Conservation (phyloP, 148 eudicot species). For the Rhododendron williamsianum region DNA sequence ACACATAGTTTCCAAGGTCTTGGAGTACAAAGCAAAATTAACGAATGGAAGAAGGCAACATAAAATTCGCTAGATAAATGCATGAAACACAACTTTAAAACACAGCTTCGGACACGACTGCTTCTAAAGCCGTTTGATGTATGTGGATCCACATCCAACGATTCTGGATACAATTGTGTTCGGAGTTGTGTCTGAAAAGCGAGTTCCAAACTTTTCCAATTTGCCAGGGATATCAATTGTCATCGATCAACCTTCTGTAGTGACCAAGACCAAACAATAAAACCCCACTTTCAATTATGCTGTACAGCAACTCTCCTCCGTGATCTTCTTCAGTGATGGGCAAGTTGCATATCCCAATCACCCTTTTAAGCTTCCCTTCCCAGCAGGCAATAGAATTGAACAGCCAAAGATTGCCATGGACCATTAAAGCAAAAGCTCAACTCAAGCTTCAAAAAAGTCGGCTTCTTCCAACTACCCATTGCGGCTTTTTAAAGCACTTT, state of each 20-base stretch:
- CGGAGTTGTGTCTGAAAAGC: too few species aligned
- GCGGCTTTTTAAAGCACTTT: conserved; percentile 9
- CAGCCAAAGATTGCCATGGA: not conserved
- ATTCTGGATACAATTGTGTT: too few species aligned
- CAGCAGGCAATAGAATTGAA: not conserved
- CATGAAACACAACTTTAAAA: not conserved
- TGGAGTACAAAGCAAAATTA: not conserved
- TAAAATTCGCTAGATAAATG: not conserved
- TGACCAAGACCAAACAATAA: not conserved
- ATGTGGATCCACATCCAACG: not conserved
- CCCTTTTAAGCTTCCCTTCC: conserved; percentile 10
- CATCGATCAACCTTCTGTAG: not conserved
- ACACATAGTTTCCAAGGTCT: not conserved
- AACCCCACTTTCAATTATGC: not conserved
- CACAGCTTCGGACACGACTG: too few species aligned
- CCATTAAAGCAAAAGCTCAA: conserved; percentile 15
- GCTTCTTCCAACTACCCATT: conserved; percentile 5
- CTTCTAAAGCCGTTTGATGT: not conserved
- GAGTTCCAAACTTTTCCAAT: too few species aligned
- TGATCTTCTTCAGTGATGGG: not conserved
- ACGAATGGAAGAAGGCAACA: not conserved
- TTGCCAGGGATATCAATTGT: not conserved
- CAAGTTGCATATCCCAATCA: conserved; percentile 4
- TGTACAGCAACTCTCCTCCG: not conserved
- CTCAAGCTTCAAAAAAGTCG: not conserved